Evolutionary conservation across 148 eudicot species (phyloP), one percentile per base, ranked within the genome.

Genomic region (Rhododendron ovatum): DNA sequence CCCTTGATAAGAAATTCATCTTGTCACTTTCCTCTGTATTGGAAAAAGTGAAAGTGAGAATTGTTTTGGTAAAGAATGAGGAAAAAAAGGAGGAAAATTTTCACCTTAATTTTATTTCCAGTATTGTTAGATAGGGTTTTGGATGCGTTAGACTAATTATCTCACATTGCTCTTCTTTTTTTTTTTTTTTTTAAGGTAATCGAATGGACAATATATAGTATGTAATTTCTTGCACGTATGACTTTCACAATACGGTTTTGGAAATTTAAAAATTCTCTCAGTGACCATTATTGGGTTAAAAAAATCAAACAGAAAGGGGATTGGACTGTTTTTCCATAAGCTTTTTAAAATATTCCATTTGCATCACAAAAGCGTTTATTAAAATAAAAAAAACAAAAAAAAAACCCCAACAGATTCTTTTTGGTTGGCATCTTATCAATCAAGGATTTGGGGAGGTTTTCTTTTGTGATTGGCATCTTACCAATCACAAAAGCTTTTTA

Each of bases 1-100:
- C 45, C 63, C 22, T 67, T 43, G 80, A 51, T 26, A 47, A 28
- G 30, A 84, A 47, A 73, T 48, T 71, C n/a, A 67, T 51, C 48
- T 35, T 6, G 78, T 84, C 50, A 84, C 67, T 73, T 84, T 84
- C 69, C 48, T 75, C 22, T 84, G 67, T 14, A 53, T 65, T 59
- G 78, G 55, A 5, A 41, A 82, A 63, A 41, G 73, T 43, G 48
- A 39, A 63, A 82, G 69, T n/a, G 37, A 41, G 43, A 63, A 63
- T 39, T 63, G 84, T 24, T 12, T 41, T 80, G 75, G 75, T 6
- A 82, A 61, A 59, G 51, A 59, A 37, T 61, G 35, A 35, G 69
- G 35, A 73, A 61, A 82, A 33, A 20, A 37, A 55, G 5, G 5
- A 82, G 75, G 43, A 59, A 24, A 24, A 22, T 82, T 82, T 82